Conservation (phyloP, 257 asterid genomes). For the Capsicum rhomboideum region DNA sequence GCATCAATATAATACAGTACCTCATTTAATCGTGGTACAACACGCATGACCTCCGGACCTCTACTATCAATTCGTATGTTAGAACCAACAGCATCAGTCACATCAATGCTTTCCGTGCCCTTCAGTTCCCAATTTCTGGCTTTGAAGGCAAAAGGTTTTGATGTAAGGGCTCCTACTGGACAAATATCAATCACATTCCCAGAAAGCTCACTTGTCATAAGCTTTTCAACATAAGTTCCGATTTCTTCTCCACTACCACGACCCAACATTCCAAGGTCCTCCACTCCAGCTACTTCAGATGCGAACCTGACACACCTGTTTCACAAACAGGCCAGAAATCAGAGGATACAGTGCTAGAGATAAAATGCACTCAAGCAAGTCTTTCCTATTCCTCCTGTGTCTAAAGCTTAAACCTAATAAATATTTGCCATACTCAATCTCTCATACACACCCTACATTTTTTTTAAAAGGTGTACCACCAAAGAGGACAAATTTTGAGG, state of each 20-base stretch:
- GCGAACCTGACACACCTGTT: conserved; percentile 97
- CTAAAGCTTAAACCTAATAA: neutral
- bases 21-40: conserved; percentile 96
- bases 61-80: conserved; percentile 96
- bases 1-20: conserved; percentile 11
- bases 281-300: conserved; percentile 87
- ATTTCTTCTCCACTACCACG: conserved; percentile 99
- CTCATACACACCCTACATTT: neutral
- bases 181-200: conserved; percentile 98
- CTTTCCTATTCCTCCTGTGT: neutral
- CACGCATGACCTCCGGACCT: conserved; percentile 98
- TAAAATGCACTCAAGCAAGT: neutral
- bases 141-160: conserved; percentile 97
- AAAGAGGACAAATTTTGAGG: neutral
- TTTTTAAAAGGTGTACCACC: neutral
- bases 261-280: conserved; percentile 97
- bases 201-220: conserved; percentile 97
- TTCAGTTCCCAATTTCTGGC: conserved; percentile 99
- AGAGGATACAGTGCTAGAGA: neutral
- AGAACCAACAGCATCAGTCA: conserved; percentile 98
- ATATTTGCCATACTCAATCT: neutral
- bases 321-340: conserved; percentile 3
- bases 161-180: conserved; percentile 98
- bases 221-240: conserved; percentile 93
- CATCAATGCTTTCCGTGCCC: conserved; percentile 98